Evolutionary conservation across 768 basidiomycete genomes (phyloP).

Genomic region (Scleroderma bovista): DNA sequence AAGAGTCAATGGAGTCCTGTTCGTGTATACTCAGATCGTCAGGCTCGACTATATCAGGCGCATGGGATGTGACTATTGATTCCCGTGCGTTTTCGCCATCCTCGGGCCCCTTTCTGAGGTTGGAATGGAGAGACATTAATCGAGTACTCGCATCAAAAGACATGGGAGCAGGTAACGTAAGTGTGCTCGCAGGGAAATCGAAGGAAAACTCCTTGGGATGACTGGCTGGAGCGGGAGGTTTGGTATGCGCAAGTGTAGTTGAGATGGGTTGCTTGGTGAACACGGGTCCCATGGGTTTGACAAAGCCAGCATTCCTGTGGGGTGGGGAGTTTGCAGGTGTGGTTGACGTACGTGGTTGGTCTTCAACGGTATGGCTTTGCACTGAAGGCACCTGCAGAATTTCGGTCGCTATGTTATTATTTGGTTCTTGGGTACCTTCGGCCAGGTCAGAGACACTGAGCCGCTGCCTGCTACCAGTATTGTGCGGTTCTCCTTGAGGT

Average conservation of each 20-base stretch:
- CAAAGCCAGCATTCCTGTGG: constrained; percentile 18
- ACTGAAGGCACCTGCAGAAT: too few species aligned
- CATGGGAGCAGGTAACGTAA: constrained; percentile 41
- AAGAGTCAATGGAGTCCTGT: constrained; percentile 25
- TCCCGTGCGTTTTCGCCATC: background rate
- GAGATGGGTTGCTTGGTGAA: constrained; percentile 50
- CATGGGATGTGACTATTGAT: background rate
- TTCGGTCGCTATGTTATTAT: too few species aligned
- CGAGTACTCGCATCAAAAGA: constrained; percentile 39
- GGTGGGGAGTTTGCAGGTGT: constrained; percentile 56
- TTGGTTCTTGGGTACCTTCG: constrained; percentile 28
- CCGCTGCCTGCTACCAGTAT: constrained; percentile 25
- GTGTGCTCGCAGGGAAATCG: constrained; percentile 33
- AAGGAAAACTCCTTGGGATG: constrained; percentile 27
- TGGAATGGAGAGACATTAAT: constrained; percentile 23
- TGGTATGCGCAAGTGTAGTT: constrained; percentile 22
- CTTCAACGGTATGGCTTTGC: too few species aligned
- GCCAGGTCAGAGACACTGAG: constrained; percentile 62
- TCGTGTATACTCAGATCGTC: constrained; percentile 3
- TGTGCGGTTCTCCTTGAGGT: constrained; percentile 1
- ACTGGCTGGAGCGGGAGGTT: constrained; percentile 3
- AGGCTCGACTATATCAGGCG: constrained; percentile 7
- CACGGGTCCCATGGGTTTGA: constrained; percentile 40
- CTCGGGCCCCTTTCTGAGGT: background rate
- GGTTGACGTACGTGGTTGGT: constrained; percentile 30